Conservation (phyloP, 768 basidiomycete genomes). For the Tylopilus cervinicoccineus region DNA sequence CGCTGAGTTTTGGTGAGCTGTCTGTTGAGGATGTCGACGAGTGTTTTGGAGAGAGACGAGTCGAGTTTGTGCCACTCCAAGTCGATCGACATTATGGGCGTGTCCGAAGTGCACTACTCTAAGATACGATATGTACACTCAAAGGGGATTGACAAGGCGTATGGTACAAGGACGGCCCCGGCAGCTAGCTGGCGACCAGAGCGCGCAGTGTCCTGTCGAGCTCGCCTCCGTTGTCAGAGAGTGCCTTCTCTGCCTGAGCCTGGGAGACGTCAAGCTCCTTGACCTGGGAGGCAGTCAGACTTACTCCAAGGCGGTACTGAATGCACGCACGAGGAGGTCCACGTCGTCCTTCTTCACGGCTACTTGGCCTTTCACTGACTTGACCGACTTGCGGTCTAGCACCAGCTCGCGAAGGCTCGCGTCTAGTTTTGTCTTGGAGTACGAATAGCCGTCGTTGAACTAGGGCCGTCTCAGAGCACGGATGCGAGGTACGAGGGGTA, state of each 20-base stretch:
- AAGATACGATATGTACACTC: too few relatives aligned
- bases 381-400: conserved; percentile 47
- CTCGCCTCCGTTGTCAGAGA: conserved; percentile 29
- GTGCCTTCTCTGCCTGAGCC: conserved; percentile 28
- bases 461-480: conserved; percentile 36
- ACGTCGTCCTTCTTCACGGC: conserved; percentile 28
- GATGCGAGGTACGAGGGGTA: background rate
- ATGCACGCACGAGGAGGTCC: conserved; percentile 23
- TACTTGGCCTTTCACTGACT: conserved; percentile 35
- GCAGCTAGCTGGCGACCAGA: conserved; percentile 23
- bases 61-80: conserved; percentile 89
- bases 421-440: conserved; percentile 31
- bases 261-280: conserved; percentile 28
- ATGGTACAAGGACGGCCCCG: background rate
- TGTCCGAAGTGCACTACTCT: background rate
- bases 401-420: conserved; percentile 49
- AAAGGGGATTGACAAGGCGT: too few relatives aligned
- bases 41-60: conserved; percentile 58
- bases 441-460: conserved; percentile 54
- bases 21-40: conserved; percentile 74
- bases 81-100: conserved; percentile 79
- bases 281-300: conserved; percentile 18
- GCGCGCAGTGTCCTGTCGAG: conserved; percentile 25
- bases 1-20: conserved; percentile 66
- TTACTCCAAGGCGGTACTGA: background rate